Evolutionary conservation across 441 rosid species (phyloP), one percentile per base, ranked within the genome.

Genomic region (Eutrema salsugineum): DNA sequence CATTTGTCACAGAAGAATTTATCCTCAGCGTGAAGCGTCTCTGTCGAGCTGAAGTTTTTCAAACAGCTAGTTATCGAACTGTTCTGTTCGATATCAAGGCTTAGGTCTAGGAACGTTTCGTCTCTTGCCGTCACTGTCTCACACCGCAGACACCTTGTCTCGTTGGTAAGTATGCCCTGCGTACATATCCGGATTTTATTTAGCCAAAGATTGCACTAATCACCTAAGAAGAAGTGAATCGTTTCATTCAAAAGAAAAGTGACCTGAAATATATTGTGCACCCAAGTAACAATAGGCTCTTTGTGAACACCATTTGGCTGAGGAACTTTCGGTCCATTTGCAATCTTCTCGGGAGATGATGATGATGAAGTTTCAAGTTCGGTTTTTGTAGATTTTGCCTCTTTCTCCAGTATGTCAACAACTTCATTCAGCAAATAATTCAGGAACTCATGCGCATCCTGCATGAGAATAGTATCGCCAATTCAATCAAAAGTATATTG

Each of bases 371-470:
- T 76, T 83, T 93, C 97, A 46, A 78, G 85, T 68, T 88, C 92
- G 65, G 77, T 80, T 83, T 89, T 93, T 71, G 85, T 72, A 67
- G 93, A 85, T 72, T 85, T 87, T 28, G 90, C 89, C 83, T 91
- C 98, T 78, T 91, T 93, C 89, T 93, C 98, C 69, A 93, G 76
- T 66, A 84, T 91, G 78, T 93, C 98, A 56, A 91, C 98, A 66
- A 93, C 93, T 82, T 93, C 98, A 81, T 93, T 93, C 33, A 93
- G 87, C 79, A 93, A 81, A 80, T 89, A 93, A 72, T 91, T 93
- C 83, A 93, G 82, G 81, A 93, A 91, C 56, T 91, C 98, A 78
- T 93, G 98, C 36, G 98, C 97, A 86, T 93, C 98, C 98, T 93
- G 58, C 78, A 54, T 6, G 43, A 77, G 10, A 67, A 48, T 19